Evolutionary conservation across 2,329 filamentous ascomycete genomes (phyloP).

Genomic region (Didymella pinodella): DNA sequence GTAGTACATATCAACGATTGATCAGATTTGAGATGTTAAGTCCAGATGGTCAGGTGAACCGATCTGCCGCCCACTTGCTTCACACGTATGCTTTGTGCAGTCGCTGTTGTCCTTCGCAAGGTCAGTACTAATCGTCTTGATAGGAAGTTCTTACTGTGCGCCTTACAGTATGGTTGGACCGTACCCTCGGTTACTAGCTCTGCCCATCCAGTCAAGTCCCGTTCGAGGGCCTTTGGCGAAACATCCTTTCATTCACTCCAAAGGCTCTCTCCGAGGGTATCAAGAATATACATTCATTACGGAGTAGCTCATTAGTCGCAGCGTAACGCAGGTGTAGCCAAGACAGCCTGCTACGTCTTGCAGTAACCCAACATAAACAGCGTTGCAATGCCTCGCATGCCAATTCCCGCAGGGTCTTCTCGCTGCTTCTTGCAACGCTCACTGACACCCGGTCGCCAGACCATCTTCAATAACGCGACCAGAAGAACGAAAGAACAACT

Average conservation of each 20-base stretch:
- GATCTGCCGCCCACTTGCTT: too few species aligned
- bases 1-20: background rate
- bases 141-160: background rate
- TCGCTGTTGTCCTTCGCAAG: background rate
- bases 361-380: constrained; percentile 2
- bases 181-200: background rate
- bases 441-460: constrained; percentile 1
- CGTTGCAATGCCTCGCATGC: background rate
- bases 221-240: background rate
- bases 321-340: constrained; percentile 7
- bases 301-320: constrained; percentile 23
- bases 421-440: constrained; percentile 4
- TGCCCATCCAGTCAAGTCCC: background rate
- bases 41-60: background rate
- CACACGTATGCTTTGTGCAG: background rate
- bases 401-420: background rate
- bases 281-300: constrained; percentile 26
- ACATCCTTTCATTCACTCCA: background rate
- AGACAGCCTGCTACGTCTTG: constrained; percentile 6
- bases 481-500: constrained; percentile 1
- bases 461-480: background rate
- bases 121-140: background rate
- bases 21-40: background rate
- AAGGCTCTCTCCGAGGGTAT: constrained; percentile 4
- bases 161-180: too few species aligned